phyloP scores from a whole-genome alignment of 2,329 filamentous ascomycete genomes.

The Leptosphaerulina australis region DNA sequence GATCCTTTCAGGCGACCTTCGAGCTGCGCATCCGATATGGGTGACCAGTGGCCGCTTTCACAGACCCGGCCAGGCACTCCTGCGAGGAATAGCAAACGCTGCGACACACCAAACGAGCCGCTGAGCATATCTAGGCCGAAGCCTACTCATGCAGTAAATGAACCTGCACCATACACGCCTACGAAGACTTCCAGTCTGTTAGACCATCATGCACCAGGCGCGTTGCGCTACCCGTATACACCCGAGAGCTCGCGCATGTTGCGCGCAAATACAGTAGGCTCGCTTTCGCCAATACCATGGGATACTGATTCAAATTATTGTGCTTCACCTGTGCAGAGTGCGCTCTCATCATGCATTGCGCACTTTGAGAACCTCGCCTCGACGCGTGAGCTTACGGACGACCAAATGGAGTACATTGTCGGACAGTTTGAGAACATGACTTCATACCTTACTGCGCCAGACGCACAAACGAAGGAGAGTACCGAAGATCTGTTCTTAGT shows the following conservation, averaged over 20 bases:
- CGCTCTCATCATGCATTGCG: conserved; percentile 40
- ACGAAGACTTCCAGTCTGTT: conserved; percentile 23
- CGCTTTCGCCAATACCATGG: conserved; percentile 35
- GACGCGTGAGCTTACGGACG: conserved; percentile 38
- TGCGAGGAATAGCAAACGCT: conserved; percentile 12
- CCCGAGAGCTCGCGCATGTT: conserved; percentile 39
- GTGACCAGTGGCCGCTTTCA: conserved; percentile 21
- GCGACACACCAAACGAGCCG: conserved; percentile 22
- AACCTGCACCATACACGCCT: conserved; percentile 32
- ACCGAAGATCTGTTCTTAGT: conserved; percentile 32
- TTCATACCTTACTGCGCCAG: conserved; percentile 36
- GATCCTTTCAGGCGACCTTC: conserved; percentile 26
- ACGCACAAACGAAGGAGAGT: conserved; percentile 27
- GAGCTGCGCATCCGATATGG: conserved; percentile 16
- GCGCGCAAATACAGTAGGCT: conserved; percentile 21
- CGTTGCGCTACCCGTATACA: conserved; percentile 41
- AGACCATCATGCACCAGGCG: conserved; percentile 18
- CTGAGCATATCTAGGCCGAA: conserved; percentile 24
- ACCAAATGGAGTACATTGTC: conserved; percentile 45
- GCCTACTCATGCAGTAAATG: conserved; percentile 22
- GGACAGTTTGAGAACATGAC: conserved; percentile 43
- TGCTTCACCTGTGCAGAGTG: conserved; percentile 38
- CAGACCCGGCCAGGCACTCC: conserved; percentile 7
- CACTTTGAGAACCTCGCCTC: conserved; percentile 42
- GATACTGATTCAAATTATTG: conserved; percentile 26